Evolutionary conservation across 1,139 yeast species (phyloP), one percentile per base, ranked within the genome.

Genomic region (Saccharomyces uvarum): DNA sequence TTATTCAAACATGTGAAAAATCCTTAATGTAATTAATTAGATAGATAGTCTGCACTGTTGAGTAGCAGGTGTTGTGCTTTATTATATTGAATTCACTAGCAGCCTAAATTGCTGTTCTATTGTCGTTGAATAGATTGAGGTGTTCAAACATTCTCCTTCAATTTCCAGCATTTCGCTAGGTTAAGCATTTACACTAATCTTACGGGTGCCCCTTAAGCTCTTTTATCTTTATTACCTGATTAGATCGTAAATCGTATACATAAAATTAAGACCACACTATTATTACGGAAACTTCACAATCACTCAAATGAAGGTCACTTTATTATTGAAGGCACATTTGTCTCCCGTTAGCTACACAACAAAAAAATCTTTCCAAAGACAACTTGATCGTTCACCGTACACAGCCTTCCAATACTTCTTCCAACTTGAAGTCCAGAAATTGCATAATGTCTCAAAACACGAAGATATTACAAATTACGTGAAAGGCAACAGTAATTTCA

Each of bases 351-450:
- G 44, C 44, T 38, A 38, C 6, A 38, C 44, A 9, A 32, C 48
- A 2, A 61, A 56, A 55, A 57, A 50, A 41, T 57, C 61, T 3
- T 61, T 63, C 33, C 54, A 62, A 41, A 59, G 49, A 47, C 50
- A 48, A 44, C 47, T 56, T 38, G 53, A 62, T 53, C 52, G 50
- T 32, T 44, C 51, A n/a, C 61, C 64, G 11, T 41, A 53, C 2
- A 61, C 64, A 4, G 64, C 59, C 7, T 64, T 64, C 51, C 63
- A 62, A 26, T 64, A 61, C 48, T 64, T 57, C 47, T 60, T 55
- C 32, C 58, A 57, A 21, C 44, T 61, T 13, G 60, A 58, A 33
- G 33, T 60, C 28, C 56, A 55, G 26, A 54, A 57, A 24, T 47
- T 60, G 28, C 47, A 55, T 1, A 29, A 38, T 21, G 29, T 26